These are phyloP conservation scores for Aureobasidium melanogenum DNA, from an alignment of 2,329 filamentous ascomycete species.

Conservation along the genomic window DNA sequence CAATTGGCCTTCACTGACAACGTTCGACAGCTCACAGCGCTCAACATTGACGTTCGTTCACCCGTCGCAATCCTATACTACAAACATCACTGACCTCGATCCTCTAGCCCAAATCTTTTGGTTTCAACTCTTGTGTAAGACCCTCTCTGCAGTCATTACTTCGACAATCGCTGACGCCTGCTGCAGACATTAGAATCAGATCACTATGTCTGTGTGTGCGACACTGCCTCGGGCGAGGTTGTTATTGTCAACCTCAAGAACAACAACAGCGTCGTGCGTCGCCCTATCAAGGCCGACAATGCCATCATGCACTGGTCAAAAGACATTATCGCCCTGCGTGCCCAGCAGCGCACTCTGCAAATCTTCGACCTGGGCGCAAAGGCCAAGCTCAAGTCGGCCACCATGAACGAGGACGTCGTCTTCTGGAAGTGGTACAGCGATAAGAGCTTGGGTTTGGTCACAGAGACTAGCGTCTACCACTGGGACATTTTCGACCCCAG, in stretches of 20 bases:
- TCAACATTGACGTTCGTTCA: slow-evolving; percentile 39
- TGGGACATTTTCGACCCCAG: slow-evolving; percentile 91
- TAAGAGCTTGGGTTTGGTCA: slow-evolving; percentile 78
- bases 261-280: slow-evolving; percentile 86
- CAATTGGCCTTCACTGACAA: slow-evolving; percentile 27
- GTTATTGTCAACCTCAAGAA: slow-evolving; percentile 98
- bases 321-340: slow-evolving; percentile 94
- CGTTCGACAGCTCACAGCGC: slow-evolving; percentile 32
- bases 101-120: slow-evolving; percentile 58
- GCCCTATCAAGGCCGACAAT: slow-evolving; percentile 98
- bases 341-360: slow-evolving; percentile 86
- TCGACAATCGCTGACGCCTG: slow-evolving; percentile 12
- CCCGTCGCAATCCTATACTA: neutral
- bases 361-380: slow-evolving; percentile 94
- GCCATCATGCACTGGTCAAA: slow-evolving; percentile 98
- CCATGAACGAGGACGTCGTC: slow-evolving; percentile 93
- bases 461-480: slow-evolving; percentile 84
- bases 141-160: slow-evolving; percentile 15
- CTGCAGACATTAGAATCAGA: slow-evolving; percentile 92
- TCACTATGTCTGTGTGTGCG: slow-evolving; percentile 88
- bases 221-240: slow-evolving; percentile 78
- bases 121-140: slow-evolving; percentile 80
- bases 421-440: slow-evolving; percentile 99
- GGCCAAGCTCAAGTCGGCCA: slow-evolving; percentile 91
- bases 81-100: slow-evolving; percentile 9